Percentiles rank a stretch among this genome's conserved stretches.
Evolutionary conservation across 495 filamentous ascomycete species (phyloP).

Genomic region (Filosporella fistucella): DNA sequence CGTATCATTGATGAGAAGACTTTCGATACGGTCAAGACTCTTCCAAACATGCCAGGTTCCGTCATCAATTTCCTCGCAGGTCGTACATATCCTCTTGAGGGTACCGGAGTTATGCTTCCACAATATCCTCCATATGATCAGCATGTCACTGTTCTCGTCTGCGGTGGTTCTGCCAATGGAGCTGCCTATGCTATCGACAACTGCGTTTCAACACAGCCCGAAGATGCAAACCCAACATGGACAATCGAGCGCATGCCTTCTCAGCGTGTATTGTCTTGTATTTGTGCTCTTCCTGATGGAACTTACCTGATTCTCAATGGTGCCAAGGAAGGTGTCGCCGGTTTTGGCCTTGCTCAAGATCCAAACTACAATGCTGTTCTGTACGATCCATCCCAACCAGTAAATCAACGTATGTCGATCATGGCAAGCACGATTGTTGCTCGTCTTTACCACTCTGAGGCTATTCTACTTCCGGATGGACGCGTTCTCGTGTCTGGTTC

Average conservation of each 20-base stretch:
- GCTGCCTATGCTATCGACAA: constrained; percentile 55
- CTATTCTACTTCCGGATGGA: constrained; percentile 57
- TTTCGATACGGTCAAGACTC: constrained; percentile 44
- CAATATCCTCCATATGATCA: constrained; percentile 51
- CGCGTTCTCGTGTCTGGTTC: constrained; percentile 62
- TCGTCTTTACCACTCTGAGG: constrained; percentile 53
- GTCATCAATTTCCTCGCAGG: constrained; percentile 52
- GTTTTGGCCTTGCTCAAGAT: constrained; percentile 51
- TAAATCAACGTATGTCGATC: constrained; percentile 51
- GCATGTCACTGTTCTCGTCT: constrained; percentile 49
- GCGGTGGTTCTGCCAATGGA: constrained; percentile 49
- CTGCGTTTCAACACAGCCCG: constrained; percentile 57
- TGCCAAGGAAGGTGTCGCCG: constrained; percentile 54
- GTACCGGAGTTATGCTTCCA: constrained; percentile 51
- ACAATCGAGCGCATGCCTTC: constrained; percentile 62
- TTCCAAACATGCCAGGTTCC: constrained; percentile 56
- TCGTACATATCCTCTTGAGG: constrained; percentile 60
- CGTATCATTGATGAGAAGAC: constrained; percentile 52
- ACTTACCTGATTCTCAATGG: constrained; percentile 62
- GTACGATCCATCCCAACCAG: constrained; percentile 53
- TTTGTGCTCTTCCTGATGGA: constrained; percentile 60
- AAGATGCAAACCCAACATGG: constrained; percentile 48
- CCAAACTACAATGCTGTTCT: constrained; percentile 59
- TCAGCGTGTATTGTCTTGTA: constrained; percentile 58
- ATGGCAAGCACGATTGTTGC: constrained; percentile 61